Evolutionary conservation across 768 basidiomycete genomes (phyloP).

Genomic region (Rhodocollybia butyracea): DNA sequence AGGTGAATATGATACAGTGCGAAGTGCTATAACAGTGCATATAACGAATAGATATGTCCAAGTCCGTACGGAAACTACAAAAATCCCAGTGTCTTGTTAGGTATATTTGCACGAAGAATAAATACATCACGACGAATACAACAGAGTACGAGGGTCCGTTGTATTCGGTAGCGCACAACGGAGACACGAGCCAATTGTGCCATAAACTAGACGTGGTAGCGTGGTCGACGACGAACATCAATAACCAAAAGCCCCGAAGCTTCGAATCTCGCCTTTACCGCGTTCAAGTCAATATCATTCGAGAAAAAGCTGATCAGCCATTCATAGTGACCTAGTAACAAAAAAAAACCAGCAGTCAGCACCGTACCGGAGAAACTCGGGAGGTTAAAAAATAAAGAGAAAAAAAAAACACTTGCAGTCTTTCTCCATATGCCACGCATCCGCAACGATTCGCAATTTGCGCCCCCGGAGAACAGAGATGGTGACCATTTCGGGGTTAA

Average conservation of each 20-base stretch:
- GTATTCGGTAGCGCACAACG: not conserved
- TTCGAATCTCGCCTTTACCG: conserved; percentile 48
- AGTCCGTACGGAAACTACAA: too few relatives aligned
- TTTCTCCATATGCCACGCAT: conserved; percentile 58
- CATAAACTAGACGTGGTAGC: not conserved
- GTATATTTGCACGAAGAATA: too few relatives aligned
- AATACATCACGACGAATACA: too few relatives aligned
- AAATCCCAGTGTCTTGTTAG: too few relatives aligned
- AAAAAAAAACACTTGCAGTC: conserved; percentile 44
- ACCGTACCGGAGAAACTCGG: too few relatives aligned
- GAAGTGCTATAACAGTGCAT: too few relatives aligned
- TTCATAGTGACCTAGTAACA: conserved; percentile 50
- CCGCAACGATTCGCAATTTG: conserved; percentile 53
- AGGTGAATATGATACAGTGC: too few relatives aligned
- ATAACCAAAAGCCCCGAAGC: conserved; percentile 44
- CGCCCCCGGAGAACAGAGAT: conserved; percentile 59
- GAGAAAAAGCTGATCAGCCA: conserved; percentile 57
- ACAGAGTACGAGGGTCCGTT: not conserved
- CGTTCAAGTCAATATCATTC: conserved; percentile 51
- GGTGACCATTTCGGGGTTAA: conserved; percentile 60
- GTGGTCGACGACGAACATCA: conserved; percentile 26
- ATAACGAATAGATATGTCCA: too few relatives aligned
- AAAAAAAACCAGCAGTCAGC: too few relatives aligned
- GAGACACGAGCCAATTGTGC: not conserved
- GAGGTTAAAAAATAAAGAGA: not conserved